A percentile compares a stretch with the other conserved stretches of the same genome.
Evolutionary conservation across 2,329 filamentous ascomycete genomes (phyloP).

Genomic region (Beauveria scarabaeidicola): DNA sequence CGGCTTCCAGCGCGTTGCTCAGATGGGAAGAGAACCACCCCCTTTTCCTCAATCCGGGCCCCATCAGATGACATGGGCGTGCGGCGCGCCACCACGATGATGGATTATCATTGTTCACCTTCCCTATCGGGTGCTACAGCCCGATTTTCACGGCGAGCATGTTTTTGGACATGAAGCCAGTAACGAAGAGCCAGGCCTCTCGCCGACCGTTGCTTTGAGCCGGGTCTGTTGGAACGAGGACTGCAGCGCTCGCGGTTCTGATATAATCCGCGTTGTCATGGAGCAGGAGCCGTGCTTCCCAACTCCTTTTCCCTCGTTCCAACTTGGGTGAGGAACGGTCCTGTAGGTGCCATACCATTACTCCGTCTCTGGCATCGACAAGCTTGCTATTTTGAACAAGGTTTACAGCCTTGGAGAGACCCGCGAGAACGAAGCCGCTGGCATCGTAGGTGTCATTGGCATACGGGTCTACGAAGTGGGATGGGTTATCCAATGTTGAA

Average conservation of each 20-base stretch:
- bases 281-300: constrained; percentile 43
- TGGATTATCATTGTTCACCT: constrained; percentile 3
- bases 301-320: constrained; percentile 18
- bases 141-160: constrained; percentile 45
- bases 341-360: constrained; percentile 36
- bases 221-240: constrained; percentile 45
- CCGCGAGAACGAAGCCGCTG: constrained; percentile 45
- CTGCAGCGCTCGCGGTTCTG: constrained; percentile 40
- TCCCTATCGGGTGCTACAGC: constrained; percentile 29
- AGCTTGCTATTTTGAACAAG: constrained; percentile 25
- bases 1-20: too few species aligned
- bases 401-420: constrained; percentile 33
- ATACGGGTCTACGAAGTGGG: constrained; percentile 48
- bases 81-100: not conserved
- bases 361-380: constrained; percentile 30
- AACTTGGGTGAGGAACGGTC: constrained; percentile 8
- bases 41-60: not conserved
- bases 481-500: constrained; percentile 47
- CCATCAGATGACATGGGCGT: constrained; percentile 3
- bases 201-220: constrained; percentile 32
- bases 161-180: constrained; percentile 42
- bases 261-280: constrained; percentile 47
- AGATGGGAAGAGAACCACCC: not conserved
- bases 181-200: constrained; percentile 49
- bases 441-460: constrained; percentile 33